Base-by-base conservation (phyloP, 257 asterid species). In the Solanum appendiculatum region DNA sequence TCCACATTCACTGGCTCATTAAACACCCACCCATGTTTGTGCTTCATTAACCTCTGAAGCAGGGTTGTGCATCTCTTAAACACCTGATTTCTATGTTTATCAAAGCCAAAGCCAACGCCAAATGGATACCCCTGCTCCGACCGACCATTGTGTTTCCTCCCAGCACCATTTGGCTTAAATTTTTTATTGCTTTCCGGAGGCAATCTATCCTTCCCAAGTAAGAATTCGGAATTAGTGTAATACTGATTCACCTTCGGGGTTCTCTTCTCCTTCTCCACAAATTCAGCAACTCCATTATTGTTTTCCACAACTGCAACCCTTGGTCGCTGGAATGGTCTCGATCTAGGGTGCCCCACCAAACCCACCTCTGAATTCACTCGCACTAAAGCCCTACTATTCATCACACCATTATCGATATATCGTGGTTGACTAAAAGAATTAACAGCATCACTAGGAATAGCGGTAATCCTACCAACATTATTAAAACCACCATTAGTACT, bases 311-410 rank as follows among this genome's bases (percentile, higher is more conserved):
- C 56, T 25, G 60, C 25, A 77, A 77, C 73, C 44, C 90, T 68
- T 18, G 84, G 85, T 37, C 77, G 78, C 83, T 78, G 80, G 69
- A 78, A 88, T n/a, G 90, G 90, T 82, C 91, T 90, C 25, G 39
- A 42, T 87, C 88, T 90, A 20, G 82, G 93, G 85, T 88, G 90
- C 33, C 89, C 89, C 73, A 85, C 73, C 29, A 87, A 63, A 29
- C 91, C 88, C 69, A 85, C 83, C 68, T 88, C 84, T 4, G 88
- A 85, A 69, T 51, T 85, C 40, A 37, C 90, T 78, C 75, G 63
- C 63, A 86, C 74, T 73, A 88, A 77, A 31, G 87, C 37, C 74
- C 87, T 85, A 70, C 81, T 48, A 72, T 78, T 56, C 39, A 42
- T 58, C 54, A 46, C 44, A 69, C 77, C 46, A 83, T 74, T 88